phyloP scores from a whole-genome alignment of 2,329 filamentous ascomycete species.

The Exophiala oligosperma region DNA sequence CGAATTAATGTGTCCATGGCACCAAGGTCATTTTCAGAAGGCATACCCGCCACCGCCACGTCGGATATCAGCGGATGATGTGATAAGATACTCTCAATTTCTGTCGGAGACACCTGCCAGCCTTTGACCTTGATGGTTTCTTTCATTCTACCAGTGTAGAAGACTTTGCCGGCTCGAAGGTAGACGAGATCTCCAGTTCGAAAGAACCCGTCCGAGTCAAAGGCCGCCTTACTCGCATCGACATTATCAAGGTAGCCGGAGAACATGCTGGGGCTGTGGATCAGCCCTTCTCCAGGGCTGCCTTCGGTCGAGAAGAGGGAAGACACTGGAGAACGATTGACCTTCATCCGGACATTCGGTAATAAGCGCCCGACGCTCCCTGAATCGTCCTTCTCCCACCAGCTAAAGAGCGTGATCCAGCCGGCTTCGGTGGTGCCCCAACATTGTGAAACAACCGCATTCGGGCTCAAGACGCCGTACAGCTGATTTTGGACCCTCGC shows the following conservation, averaged over 20 bases:
- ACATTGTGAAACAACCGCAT: conserved; percentile 48
- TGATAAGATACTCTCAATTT: conserved; percentile 48
- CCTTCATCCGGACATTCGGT: conserved; percentile 36
- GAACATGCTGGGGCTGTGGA: conserved; percentile 40
- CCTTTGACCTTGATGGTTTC: conserved; percentile 37
- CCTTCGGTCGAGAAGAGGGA: conserved; percentile 27
- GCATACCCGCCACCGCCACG: conserved; percentile 49
- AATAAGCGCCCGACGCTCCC: conserved; percentile 51
- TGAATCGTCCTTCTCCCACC: conserved; percentile 42
- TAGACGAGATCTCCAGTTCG: conserved; percentile 45
- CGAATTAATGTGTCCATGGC: conserved; percentile 39
- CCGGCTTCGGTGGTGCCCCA: conserved; percentile 60
- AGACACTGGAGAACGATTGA: conserved; percentile 21
- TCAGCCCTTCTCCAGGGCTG: conserved; percentile 41
- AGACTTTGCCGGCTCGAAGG: conserved; percentile 39
- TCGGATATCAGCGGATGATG: conserved; percentile 46
- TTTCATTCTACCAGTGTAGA: conserved; percentile 44
- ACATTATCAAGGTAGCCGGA: conserved; percentile 40
- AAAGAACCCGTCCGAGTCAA: conserved; percentile 43
- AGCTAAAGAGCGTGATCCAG: conserved; percentile 30
- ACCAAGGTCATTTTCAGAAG: conserved; percentile 36
- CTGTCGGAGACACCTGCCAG: conserved; percentile 46
- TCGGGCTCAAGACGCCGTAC: conserved; percentile 40
- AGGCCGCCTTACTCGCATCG: conserved; percentile 32
- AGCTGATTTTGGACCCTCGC: conserved; percentile 41